phyloP scores from a whole-genome alignment of 352 stramenopile genomes.

The Phytophthora sojae region DNA sequence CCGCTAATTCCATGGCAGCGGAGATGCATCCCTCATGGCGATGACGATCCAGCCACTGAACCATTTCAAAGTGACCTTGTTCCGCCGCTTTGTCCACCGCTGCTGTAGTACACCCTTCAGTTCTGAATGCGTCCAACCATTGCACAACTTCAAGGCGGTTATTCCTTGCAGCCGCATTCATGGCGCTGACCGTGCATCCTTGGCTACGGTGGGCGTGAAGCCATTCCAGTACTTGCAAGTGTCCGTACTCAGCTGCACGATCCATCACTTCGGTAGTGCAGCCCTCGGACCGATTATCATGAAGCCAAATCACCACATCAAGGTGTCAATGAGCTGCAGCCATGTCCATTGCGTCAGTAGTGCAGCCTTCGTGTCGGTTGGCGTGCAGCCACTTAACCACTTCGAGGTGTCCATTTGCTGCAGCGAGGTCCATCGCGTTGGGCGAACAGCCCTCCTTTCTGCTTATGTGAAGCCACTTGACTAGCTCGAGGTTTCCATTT shows the following conservation, averaged over 20 bases:
- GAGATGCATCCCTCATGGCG: conserved; percentile 2
- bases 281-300: too few relatives aligned
- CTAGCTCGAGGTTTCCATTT: conserved; percentile 11
- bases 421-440: conserved; percentile 1
- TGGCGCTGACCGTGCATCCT: too few relatives aligned
- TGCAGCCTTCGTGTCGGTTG: conserved; percentile 17
- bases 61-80: conserved; percentile 8
- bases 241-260: too few relatives aligned
- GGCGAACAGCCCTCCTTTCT: conserved; percentile 10
- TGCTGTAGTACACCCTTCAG: conserved; percentile 4
- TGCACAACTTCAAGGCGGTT: conserved; percentile 2
- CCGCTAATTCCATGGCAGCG: conserved; percentile 9
- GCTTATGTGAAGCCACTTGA: conserved; percentile 11
- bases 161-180: too few relatives aligned
- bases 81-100: conserved; percentile 7
- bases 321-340: too few relatives aligned
- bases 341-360: neutral
- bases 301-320: neutral
- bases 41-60: conserved; percentile 8
- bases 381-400: conserved; percentile 20
- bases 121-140: conserved; percentile 10
- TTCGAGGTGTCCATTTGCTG: too few relatives aligned
- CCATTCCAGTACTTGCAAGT: too few relatives aligned
- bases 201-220: too few relatives aligned
- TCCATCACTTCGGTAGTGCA: too few relatives aligned